Evolutionary conservation across 768 basidiomycete genomes (phyloP), one percentile per base, ranked within the genome.

Genomic region (Kwoniella sp.): DNA sequence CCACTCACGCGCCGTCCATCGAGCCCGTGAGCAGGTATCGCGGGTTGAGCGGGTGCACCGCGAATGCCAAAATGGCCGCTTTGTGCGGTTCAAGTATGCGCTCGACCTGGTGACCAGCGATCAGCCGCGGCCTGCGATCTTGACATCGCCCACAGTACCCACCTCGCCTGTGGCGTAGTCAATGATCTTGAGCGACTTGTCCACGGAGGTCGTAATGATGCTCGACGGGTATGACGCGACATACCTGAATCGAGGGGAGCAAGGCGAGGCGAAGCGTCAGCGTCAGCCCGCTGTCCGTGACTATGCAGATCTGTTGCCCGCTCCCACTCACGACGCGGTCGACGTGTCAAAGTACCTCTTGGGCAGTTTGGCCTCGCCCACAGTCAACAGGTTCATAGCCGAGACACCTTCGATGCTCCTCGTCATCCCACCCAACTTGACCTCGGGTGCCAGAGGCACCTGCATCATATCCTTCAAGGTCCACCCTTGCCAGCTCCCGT

Each of bases 1-100:
- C n/a, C 3, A 62, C 71, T 55, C 49, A 76, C 75, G 68, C 70
- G 45, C 62, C 70, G 46, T 62, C 72, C 74, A 60, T 75, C 31
- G 63, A 73, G 11, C 68, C 67, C 1, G 72, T 70, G 26, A 73
- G 31, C 25, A 73, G 53, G 31, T 73, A 73, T 11, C 72, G 54
- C 14, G 54, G 46, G 23, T 59, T 59, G 9, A 38, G 37, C 8
- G 72, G 70, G 44, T 73, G 72, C 3, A 65, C 19, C 2, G 63
- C 65, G 32, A 71, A 67, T 14, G 48, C 51, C 11, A 73, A 39
- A 1, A 73, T 57, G 5, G 72, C 70, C 6, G 72, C 72, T 44
- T 59, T 60, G 50, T 70, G 68, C 1, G 64, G 68, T 42, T 64
- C 39, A 3, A 73, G 25, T 3, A 69, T 61, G 12, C 50, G 36